These are phyloP conservation scores for Boletus eberwhitei DNA, from an alignment of 768 basidiomycete species.

Conservation along the genomic window DNA sequence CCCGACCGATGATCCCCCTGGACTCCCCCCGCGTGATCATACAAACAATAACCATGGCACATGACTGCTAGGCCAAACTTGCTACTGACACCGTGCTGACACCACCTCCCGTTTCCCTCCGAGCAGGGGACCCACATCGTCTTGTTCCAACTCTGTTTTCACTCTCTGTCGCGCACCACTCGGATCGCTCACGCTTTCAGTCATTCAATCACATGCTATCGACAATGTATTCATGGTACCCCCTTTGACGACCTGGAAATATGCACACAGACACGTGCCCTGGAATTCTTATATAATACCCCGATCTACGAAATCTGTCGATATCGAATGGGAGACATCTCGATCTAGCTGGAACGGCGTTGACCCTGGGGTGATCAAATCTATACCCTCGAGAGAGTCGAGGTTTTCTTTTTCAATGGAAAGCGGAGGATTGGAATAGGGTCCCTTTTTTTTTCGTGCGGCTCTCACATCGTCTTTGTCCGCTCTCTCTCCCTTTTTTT, in stretches of 20 bases:
- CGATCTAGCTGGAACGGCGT: background rate
- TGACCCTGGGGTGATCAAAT: background rate
- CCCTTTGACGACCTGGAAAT: constrained; percentile 4
- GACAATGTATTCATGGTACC: constrained; percentile 20
- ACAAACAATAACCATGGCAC: constrained; percentile 1
- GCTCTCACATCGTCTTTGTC: no score
- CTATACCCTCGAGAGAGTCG: background rate
- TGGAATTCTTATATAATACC: background rate
- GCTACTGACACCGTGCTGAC: background rate
- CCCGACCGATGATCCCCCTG: constrained; percentile 21
- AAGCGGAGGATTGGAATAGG: background rate
- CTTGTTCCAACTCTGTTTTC: background rate
- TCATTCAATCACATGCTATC: constrained; percentile 17
- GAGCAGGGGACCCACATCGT: background rate
- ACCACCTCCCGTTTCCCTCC: background rate
- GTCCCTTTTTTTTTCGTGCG: background rate
- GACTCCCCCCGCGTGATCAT: background rate
- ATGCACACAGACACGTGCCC: constrained; percentile 1
- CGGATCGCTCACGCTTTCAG: constrained; percentile 7
- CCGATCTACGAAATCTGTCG: background rate
- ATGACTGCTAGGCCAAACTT: background rate
- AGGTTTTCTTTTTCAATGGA: background rate
- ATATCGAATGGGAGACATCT: background rate
- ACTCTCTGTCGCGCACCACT: constrained; percentile 6
- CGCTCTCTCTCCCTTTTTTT: background rate